Conservation (phyloP, 1,139 yeast genomes). For the Scheffersomyces insectosa region DNA sequence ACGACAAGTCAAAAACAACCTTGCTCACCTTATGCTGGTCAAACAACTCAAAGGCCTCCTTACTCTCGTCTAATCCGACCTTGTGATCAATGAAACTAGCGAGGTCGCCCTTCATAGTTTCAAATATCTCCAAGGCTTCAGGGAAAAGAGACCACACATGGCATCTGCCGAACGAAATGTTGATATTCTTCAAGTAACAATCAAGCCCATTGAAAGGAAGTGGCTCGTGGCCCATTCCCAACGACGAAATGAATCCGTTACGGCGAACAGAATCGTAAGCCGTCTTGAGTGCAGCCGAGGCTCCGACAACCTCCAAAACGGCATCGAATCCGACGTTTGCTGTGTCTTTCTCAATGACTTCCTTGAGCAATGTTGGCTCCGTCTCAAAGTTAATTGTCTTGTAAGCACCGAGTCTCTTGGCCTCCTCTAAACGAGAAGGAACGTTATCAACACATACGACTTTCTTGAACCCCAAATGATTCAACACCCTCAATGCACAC, state of each 20-base stretch:
- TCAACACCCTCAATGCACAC: constrained; percentile 52
- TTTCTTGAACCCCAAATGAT: constrained; percentile 44
- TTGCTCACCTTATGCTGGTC: constrained; percentile 57
- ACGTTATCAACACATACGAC: constrained; percentile 56
- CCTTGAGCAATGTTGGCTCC: constrained; percentile 26
- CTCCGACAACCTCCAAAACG: constrained; percentile 60
- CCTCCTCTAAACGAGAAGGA: constrained; percentile 47
- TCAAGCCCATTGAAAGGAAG: constrained; percentile 61
- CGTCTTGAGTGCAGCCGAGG: constrained; percentile 48
- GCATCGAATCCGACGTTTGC: constrained; percentile 51
- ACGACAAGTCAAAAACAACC: constrained; percentile 44
- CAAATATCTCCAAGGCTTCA: constrained; percentile 53
- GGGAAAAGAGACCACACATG: constrained; percentile 60
- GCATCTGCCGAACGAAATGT: constrained; percentile 64
- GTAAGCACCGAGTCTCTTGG: constrained; percentile 44
- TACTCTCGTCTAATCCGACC: constrained; percentile 45
- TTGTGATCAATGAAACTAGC: constrained; percentile 49
- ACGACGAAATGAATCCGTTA: constrained; percentile 59
- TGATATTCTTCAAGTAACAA: constrained; percentile 57
- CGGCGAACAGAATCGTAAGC: constrained; percentile 58
- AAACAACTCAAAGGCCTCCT: constrained; percentile 50
- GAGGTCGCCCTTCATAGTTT: constrained; percentile 44
- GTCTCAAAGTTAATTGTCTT: constrained; percentile 43
- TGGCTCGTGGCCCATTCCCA: constrained; percentile 64
- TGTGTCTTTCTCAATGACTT: constrained; percentile 29